Conservation (phyloP, 345 rosid species). For the Mangifera indica region DNA sequence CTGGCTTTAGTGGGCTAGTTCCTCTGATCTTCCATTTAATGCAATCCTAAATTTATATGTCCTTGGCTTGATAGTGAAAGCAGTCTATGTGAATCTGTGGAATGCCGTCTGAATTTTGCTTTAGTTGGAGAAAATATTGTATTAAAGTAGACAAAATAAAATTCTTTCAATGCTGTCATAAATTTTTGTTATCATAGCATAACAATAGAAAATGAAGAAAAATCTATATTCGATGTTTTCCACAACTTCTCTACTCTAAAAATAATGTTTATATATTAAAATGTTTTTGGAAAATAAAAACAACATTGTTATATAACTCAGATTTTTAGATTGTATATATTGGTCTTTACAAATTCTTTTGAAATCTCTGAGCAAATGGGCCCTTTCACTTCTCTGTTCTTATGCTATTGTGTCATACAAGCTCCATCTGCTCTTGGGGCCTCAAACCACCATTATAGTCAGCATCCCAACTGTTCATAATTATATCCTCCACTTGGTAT, state of each 20-base stretch:
- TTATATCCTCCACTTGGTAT: background rate
- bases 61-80: background rate
- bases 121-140: background rate
- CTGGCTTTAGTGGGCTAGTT: background rate
- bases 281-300: no score
- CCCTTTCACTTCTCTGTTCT: background rate
- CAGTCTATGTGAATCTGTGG: background rate
- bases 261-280: no score
- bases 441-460: background rate
- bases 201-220: no score
- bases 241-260: no score
- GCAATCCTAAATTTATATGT: background rate
- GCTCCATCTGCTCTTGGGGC: background rate
- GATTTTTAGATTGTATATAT: no score
- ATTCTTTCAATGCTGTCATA: background rate
- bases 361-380: background rate
- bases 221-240: no score
- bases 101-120: background rate
- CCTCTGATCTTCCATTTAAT: background rate
- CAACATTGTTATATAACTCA: no score
- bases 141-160: no score
- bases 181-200: no score
- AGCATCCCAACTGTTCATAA: background rate
- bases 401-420: background rate
- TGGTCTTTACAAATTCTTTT: no score